Evolutionary conservation across 1,284 basidiomycete species (phyloP).

Genomic region (Anthracocystis walkeri): DNA sequence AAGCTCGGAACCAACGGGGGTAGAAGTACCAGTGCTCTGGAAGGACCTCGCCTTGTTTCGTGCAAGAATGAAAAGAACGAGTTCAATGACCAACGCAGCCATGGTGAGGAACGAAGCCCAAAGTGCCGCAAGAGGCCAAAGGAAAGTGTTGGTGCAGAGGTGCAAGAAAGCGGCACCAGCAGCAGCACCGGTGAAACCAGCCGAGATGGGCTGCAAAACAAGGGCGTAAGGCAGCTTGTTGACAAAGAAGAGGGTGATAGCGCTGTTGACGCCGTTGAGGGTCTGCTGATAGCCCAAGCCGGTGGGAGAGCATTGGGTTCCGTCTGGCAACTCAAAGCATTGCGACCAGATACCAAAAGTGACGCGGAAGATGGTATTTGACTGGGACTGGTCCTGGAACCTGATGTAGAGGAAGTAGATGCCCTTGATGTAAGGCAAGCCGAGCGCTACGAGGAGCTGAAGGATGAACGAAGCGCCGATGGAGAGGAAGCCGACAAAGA

Average conservation of each 20-base stretch:
- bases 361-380: constrained; percentile 11
- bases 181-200: constrained; percentile 59
- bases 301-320: constrained; percentile 31
- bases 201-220: constrained; percentile 60
- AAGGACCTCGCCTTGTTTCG: constrained; percentile 37
- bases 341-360: constrained; percentile 58
- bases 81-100: constrained; percentile 54
- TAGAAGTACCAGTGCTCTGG: constrained; percentile 19
- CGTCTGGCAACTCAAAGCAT: constrained; percentile 30
- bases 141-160: constrained; percentile 57
- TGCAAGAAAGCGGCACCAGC: constrained; percentile 57
- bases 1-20: constrained; percentile 23
- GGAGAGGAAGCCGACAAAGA: constrained; percentile 54
- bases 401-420: constrained; percentile 58
- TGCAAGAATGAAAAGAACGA: constrained; percentile 56
- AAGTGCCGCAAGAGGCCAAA: constrained; percentile 57
- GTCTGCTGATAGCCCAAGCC: constrained; percentile 53
- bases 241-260: constrained; percentile 39
- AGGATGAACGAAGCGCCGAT: constrained; percentile 61
- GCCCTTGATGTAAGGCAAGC: constrained; percentile 57
- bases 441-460: constrained; percentile 57
- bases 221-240: constrained; percentile 57
- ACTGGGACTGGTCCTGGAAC: constrained; percentile 21
- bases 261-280: constrained; percentile 26
- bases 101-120: constrained; percentile 57